Conservation (phyloP, 2,329 filamentous ascomycete species). For the Verticillium isaacii region DNA sequence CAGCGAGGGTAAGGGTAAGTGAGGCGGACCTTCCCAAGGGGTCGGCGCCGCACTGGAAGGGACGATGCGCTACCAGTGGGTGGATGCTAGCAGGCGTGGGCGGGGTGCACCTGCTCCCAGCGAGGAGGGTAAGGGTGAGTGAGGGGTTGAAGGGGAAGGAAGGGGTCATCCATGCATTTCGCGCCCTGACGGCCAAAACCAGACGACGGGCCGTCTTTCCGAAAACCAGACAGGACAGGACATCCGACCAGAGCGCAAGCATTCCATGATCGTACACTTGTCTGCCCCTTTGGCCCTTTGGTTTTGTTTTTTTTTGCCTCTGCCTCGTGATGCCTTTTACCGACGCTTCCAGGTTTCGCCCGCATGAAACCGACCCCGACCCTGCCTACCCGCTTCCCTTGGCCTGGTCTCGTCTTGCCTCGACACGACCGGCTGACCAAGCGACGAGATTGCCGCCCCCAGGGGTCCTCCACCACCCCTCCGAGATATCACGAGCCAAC, state of each 20-base stretch:
- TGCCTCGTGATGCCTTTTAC: background rate
- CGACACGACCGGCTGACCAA: no score
- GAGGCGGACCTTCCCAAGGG: background rate
- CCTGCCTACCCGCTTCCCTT: no score
- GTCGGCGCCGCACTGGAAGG: background rate
- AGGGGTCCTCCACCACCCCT: no score
- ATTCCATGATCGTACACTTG: background rate
- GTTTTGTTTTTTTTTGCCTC: background rate
- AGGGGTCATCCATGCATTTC: background rate
- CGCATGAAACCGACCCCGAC: background rate
- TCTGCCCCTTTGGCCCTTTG: background rate
- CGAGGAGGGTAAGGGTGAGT: background rate
- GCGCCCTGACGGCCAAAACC: background rate
- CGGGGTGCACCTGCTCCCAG: background rate
- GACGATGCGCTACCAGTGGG: background rate
- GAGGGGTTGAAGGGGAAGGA: background rate
- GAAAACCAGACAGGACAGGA: slow-evolving; percentile 12
- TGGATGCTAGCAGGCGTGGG: background rate
- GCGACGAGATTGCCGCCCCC: no score
- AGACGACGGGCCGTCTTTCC: slow-evolving; percentile 30
- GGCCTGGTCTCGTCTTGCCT: no score
- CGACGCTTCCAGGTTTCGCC: background rate
- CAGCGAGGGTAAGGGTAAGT: background rate
- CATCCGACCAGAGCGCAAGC: background rate
- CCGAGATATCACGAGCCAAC: no score